phyloP scores from a whole-genome alignment of 2,329 filamentous ascomycete genomes.

The Paradendryphiella salina region DNA sequence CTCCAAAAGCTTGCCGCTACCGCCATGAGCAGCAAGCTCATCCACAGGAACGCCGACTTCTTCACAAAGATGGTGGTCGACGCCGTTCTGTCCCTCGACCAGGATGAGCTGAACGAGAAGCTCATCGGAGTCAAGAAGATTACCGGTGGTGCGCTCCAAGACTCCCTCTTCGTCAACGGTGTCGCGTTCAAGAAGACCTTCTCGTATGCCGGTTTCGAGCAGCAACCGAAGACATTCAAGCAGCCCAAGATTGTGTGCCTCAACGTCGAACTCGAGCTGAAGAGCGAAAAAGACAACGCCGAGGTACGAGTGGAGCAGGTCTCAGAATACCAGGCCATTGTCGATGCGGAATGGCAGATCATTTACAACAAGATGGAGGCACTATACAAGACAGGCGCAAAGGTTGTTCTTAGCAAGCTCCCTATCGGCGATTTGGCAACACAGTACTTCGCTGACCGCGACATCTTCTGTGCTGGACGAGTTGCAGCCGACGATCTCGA shows the following conservation, averaged over 20 bases:
- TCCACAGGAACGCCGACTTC: conserved; percentile 94
- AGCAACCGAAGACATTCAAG: conserved; percentile 94
- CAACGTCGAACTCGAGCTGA: conserved; percentile 96
- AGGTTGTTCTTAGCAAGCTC: conserved; percentile 95
- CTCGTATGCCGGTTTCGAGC: conserved; percentile 97
- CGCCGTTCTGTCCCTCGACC: conserved; percentile 90
- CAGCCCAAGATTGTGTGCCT: conserved; percentile 96
- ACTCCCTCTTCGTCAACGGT: conserved; percentile 95
- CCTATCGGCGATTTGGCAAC: conserved; percentile 97
- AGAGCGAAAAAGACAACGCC: conserved; percentile 99
- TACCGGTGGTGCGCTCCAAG: conserved; percentile 90
- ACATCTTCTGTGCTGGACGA: conserved; percentile 96
- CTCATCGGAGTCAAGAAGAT: conserved; percentile 99
- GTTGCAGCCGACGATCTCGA: conserved; percentile 92
- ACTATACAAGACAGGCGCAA: conserved; percentile 88
- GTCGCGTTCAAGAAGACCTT: conserved; percentile 99
- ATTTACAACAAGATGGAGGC: conserved; percentile 99
- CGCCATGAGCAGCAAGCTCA: conserved; percentile 99
- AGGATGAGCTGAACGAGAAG: conserved; percentile 96
- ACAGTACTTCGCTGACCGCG: conserved; percentile 95
- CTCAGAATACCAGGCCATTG: conserved; percentile 98
- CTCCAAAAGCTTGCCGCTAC: conserved; percentile 87
- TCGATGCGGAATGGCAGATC: conserved; percentile 99
- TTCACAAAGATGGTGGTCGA: conserved; percentile 99
- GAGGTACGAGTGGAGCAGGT: conserved; percentile 98